A percentile compares a stretch with the other conserved stretches of the same genome.
Evolutionary conservation across 768 basidiomycete species (phyloP).

Genomic region (Mycena leptocephala): DNA sequence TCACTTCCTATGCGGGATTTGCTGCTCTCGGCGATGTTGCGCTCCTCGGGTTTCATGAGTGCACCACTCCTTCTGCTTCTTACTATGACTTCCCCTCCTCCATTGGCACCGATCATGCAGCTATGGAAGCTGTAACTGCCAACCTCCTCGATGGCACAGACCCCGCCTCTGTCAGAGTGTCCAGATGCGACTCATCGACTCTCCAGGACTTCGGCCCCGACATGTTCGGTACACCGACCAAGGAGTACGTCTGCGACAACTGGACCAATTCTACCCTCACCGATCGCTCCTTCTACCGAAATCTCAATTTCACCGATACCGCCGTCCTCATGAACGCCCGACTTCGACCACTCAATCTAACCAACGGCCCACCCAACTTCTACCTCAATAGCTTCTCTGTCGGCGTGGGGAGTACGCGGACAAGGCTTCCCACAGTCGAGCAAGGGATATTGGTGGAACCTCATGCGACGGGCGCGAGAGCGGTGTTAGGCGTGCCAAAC

Average conservation of each 20-base stretch:
- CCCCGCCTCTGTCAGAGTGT: not conserved
- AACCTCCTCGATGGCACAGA: not conserved
- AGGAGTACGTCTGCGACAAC: not conserved
- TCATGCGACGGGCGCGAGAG: not conserved
- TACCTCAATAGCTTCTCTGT: not conserved
- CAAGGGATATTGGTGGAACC: not conserved
- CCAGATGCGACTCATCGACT: not conserved
- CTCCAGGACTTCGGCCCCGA: not conserved
- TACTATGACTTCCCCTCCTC: not conserved
- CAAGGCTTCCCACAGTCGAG: not conserved
- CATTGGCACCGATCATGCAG: not conserved
- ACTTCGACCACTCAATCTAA: not conserved
- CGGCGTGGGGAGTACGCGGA: not conserved
- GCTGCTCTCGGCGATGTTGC: not conserved
- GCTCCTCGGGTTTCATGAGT: not conserved
- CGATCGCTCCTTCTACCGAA: not conserved
- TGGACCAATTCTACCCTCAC: not conserved
- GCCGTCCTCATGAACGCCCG: not conserved
- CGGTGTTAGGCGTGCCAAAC: not conserved
- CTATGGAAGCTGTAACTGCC: not conserved
- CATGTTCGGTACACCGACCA: not conserved
- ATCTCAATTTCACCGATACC: not conserved
- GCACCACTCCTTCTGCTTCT: not conserved
- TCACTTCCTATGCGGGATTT: not conserved
- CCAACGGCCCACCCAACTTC: not conserved